Conservation (phyloP, 2,329 filamentous ascomycete genomes). For the Sclerotinia minor region DNA sequence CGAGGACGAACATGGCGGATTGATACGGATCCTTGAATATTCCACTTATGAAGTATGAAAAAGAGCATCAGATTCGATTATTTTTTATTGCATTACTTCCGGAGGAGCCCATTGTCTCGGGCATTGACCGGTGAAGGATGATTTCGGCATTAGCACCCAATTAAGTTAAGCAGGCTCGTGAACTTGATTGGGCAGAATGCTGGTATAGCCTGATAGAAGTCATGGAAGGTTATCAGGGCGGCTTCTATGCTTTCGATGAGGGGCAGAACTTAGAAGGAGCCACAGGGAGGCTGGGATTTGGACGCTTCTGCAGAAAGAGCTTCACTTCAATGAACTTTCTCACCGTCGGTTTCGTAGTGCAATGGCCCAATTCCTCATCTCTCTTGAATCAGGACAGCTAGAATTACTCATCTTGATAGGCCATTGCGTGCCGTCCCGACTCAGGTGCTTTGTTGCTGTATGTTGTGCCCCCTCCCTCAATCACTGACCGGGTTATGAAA, state of each 20-base stretch:
- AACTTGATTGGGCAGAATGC: conserved; percentile 12
- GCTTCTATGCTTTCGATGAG: conserved; percentile 20
- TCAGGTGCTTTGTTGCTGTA: conserved; percentile 1
- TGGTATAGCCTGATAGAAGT: conserved; percentile 15
- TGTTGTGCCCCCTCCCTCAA: conserved; percentile 15
- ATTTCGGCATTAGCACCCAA: conserved; percentile 13
- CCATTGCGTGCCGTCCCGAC: conserved; percentile 6
- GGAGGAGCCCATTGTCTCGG: conserved; percentile 18
- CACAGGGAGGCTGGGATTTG: conserved; percentile 8
- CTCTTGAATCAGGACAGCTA: conserved; percentile 1
- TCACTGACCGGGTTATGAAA: conserved; percentile 14
- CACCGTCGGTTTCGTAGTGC: conserved; percentile 13
- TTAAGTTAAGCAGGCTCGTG: conserved; percentile 9
- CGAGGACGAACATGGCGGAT: conserved; percentile 16
- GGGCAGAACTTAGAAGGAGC: conserved; percentile 13
- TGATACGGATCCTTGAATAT: conserved; percentile 21
- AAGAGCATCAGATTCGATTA: conserved; percentile 4
- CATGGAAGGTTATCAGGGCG: conserved; percentile 21
- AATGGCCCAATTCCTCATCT: not conserved
- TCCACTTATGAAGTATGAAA: conserved; percentile 20
- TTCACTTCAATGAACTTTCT: conserved; percentile 7
- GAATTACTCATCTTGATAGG: conserved; percentile 2
- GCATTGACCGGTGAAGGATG: conserved; percentile 23
- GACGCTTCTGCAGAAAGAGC: conserved; percentile 17
- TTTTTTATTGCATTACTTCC: not conserved